A percentile compares a stretch with the other conserved stretches of the same genome.
Evolutionary conservation across 163 green algal genomes (phyloP).

Genomic region (Botryococcus braunii): DNA sequence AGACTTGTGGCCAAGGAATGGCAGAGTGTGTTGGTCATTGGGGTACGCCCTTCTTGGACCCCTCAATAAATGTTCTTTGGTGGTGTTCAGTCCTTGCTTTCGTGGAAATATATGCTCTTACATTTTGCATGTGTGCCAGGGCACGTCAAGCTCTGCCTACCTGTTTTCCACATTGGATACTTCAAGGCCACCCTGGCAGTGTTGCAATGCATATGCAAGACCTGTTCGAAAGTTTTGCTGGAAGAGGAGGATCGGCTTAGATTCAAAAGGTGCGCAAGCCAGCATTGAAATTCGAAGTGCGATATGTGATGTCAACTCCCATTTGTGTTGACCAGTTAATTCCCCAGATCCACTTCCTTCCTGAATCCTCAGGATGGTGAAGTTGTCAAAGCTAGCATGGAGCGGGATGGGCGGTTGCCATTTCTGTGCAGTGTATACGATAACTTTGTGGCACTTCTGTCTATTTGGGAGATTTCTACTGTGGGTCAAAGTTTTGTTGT

Average conservation of each 20-base stretch:
- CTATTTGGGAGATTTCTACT: no score
- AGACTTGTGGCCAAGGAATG: slow-evolving; percentile 86
- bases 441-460: no score
- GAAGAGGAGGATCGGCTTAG: slow-evolving; percentile 55
- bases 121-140: slow-evolving; percentile 30
- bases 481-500: no score
- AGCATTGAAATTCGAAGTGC: no score
- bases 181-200: slow-evolving; percentile 76
- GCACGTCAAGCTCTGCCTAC: slow-evolving; percentile 91
- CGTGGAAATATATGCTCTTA: neutral
- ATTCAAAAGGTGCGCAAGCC: slow-evolving; percentile 60
- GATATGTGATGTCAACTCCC: no score
- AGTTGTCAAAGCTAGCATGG: no score
- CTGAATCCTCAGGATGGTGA: no score
- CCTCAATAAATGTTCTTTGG: neutral
- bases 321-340: no score
- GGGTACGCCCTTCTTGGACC: slow-evolving; percentile 29
- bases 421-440: no score
- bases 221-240: slow-evolving; percentile 82
- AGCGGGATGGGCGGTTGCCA: no score
- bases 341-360: slow-evolving; percentile 3
- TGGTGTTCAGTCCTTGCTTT: neutral
- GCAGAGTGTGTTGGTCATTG: slow-evolving; percentile 94
- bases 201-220: slow-evolving; percentile 98
- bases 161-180: slow-evolving; percentile 97